Evolutionary conservation across 768 basidiomycete genomes (phyloP).

Genomic region (Phlegmacium glaucopus): DNA sequence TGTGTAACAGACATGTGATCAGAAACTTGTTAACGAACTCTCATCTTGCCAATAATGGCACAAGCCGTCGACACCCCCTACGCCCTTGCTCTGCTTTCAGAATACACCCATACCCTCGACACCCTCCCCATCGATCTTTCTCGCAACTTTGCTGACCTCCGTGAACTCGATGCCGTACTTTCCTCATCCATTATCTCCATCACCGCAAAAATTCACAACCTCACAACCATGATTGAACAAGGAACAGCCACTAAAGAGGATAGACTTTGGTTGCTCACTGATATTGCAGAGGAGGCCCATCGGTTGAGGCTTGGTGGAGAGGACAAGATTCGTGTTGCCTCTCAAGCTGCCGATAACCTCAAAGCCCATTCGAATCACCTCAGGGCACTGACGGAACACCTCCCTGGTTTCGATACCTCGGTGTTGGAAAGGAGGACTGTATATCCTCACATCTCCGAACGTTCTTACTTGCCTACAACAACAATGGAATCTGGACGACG

Average conservation of each 20-base stretch:
- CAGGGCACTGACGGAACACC: constrained; percentile 52
- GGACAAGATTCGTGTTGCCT: constrained; percentile 96
- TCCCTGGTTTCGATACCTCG: constrained; percentile 62
- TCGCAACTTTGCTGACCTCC: constrained; percentile 90
- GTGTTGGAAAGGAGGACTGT: constrained; percentile 59
- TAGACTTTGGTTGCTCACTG: constrained; percentile 81
- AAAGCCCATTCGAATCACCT: constrained; percentile 62
- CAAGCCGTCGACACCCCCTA: constrained; percentile 40
- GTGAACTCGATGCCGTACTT: constrained; percentile 97
- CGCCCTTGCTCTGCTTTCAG: constrained; percentile 67
- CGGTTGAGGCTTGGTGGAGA: constrained; percentile 92
- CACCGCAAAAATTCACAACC: constrained; percentile 70
- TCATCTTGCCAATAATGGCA: constrained; percentile 7
- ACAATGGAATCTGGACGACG: constrained; percentile 65
- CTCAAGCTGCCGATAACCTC: constrained; percentile 86
- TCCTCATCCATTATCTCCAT: constrained; percentile 83
- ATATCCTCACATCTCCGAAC: constrained; percentile 73
- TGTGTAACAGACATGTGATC: constrained; percentile 15
- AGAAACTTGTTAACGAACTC: background rate
- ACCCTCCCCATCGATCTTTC: constrained; percentile 93
- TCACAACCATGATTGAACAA: constrained; percentile 76
- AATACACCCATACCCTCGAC: constrained; percentile 91
- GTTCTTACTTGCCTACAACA: constrained; percentile 60
- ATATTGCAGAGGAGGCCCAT: constrained; percentile 92
- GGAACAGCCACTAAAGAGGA: constrained; percentile 58